Percentiles rank a stretch among this genome's conserved stretches.
These are phyloP conservation scores for Aspergillus ochraceus DNA, from an alignment of 2,329 filamentous ascomycete genomes.

Conservation along the genomic window DNA sequence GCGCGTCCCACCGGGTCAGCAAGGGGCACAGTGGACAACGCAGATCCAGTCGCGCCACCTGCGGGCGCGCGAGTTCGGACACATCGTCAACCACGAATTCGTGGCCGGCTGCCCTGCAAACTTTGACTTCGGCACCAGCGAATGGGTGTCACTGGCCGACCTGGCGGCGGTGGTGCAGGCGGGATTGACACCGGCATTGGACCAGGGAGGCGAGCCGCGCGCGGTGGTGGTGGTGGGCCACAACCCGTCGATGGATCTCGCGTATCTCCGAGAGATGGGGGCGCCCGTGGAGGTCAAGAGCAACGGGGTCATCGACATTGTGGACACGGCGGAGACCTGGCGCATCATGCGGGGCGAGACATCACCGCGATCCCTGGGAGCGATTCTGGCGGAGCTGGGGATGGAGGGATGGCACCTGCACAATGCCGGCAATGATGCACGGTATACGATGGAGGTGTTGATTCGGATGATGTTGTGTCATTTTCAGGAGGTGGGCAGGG, in stretches of 20 bases:
- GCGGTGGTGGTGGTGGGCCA: slow-evolving; percentile 80
- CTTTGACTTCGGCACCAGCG: slow-evolving; percentile 69
- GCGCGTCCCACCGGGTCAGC: slow-evolving; percentile 57
- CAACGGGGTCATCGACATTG: slow-evolving; percentile 56
- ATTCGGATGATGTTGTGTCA: slow-evolving; percentile 39
- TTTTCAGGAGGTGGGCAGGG: background rate
- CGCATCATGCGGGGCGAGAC: slow-evolving; percentile 58
- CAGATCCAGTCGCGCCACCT: slow-evolving; percentile 73
- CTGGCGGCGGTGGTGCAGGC: slow-evolving; percentile 49
- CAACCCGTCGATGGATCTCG: slow-evolving; percentile 66
- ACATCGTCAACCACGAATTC: slow-evolving; percentile 66
- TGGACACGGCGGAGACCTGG: slow-evolving; percentile 75
- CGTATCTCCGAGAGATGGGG: slow-evolving; percentile 65
- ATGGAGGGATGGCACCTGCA: slow-evolving; percentile 69
- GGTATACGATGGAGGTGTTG: slow-evolving; percentile 74
- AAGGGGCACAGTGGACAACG: slow-evolving; percentile 66
- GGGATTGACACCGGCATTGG: slow-evolving; percentile 61
- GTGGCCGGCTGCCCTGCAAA: slow-evolving; percentile 72
- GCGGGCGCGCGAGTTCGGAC: slow-evolving; percentile 67
- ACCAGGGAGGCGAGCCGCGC: slow-evolving; percentile 38
- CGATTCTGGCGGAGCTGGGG: slow-evolving; percentile 63
- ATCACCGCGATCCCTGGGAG: slow-evolving; percentile 58
- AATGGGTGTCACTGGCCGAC: slow-evolving; percentile 52
- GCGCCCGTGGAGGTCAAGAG: slow-evolving; percentile 49
- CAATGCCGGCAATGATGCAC: slow-evolving; percentile 84